Evolutionary conservation across 1,284 basidiomycete species (phyloP).

Genomic region (Ustilago trichophora): DNA sequence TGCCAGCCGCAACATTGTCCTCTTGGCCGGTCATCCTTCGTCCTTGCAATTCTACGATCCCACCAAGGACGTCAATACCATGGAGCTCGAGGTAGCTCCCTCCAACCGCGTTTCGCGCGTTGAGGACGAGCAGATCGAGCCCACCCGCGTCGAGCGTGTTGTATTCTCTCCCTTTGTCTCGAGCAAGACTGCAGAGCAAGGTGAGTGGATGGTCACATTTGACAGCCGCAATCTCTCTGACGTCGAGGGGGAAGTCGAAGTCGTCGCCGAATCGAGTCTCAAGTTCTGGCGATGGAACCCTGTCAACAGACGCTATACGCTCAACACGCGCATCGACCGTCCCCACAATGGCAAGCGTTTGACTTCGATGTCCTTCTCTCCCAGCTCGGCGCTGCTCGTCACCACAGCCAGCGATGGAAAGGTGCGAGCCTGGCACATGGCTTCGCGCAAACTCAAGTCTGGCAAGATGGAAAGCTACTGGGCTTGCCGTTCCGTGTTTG

Average conservation of each 20-base stretch:
- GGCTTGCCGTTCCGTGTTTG: slow-evolving; percentile 59
- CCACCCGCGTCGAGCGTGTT: slow-evolving; percentile 78
- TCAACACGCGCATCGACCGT: slow-evolving; percentile 87
- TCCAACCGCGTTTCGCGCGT: slow-evolving; percentile 88
- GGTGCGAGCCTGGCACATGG: slow-evolving; percentile 75
- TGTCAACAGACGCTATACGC: slow-evolving; percentile 65
- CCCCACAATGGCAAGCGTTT: slow-evolving; percentile 80
- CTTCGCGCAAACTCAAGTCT: slow-evolving; percentile 51
- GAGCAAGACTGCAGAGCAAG: slow-evolving; percentile 21
- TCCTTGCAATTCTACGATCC: slow-evolving; percentile 91
- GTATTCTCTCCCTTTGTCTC: slow-evolving; percentile 71
- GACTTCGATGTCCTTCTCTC: slow-evolving; percentile 75
- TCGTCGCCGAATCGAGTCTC: slow-evolving; percentile 80
- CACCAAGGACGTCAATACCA: slow-evolving; percentile 75
- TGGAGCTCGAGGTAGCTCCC: slow-evolving; percentile 90
- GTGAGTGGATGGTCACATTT: slow-evolving; percentile 89
- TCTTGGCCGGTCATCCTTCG: slow-evolving; percentile 93
- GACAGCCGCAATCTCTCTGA: slow-evolving; percentile 72
- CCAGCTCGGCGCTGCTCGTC: slow-evolving; percentile 69
- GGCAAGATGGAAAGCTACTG: slow-evolving; percentile 56
- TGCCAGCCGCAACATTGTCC: slow-evolving; percentile 69
- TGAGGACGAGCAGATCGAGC: slow-evolving; percentile 81
- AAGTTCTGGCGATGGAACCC: slow-evolving; percentile 90
- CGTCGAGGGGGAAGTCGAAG: slow-evolving; percentile 60
- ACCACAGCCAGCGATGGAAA: slow-evolving; percentile 77